These are phyloP conservation scores for Russula compacta DNA, from an alignment of 768 basidiomycete species.

Conservation along the genomic window DNA sequence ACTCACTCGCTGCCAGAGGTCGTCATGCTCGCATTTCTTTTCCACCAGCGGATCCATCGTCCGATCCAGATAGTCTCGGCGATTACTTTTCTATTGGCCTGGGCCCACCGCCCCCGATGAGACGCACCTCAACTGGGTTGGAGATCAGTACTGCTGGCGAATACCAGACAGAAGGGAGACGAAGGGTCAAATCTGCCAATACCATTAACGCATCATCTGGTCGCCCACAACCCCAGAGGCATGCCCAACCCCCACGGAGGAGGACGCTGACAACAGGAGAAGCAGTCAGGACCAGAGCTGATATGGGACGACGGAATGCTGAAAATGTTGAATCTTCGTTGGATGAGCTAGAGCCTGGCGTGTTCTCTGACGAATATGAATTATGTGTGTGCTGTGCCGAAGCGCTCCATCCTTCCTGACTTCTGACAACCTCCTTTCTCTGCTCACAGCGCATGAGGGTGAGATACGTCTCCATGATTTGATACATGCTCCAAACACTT, in stretches of 20 bases:
- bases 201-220: slow-evolving; percentile 4
- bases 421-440: slow-evolving; percentile 2
- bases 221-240: slow-evolving; percentile 10
- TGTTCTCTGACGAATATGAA: slow-evolving; percentile 71
- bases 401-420: not conserved
- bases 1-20: slow-evolving; percentile 21
- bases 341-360: slow-evolving; percentile 18
- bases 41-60: slow-evolving; percentile 20
- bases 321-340: slow-evolving; percentile 9
- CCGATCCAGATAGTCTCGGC: slow-evolving; percentile 6
- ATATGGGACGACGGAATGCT: slow-evolving; percentile 8
- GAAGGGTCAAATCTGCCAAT: slow-evolving; percentile 28
- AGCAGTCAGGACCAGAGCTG: slow-evolving; percentile 8
- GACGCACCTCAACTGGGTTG: slow-evolving; percentile 12
- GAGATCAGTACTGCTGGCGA: slow-evolving; percentile 3
- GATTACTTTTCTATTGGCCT: slow-evolving; percentile 22
- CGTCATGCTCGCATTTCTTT: slow-evolving; percentile 29
- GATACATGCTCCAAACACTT: slow-evolving; percentile 15
- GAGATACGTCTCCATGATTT: slow-evolving; percentile 23
- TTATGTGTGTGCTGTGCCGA: slow-evolving; percentile 48
- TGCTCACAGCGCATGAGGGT: slow-evolving; percentile 62
- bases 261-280: slow-evolving; percentile 17
- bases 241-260: slow-evolving; percentile 9
- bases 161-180: slow-evolving; percentile 22
- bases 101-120: slow-evolving; percentile 23